phyloP scores from a whole-genome alignment of 192 early-diverging fungal genomes.

The Linnemannia exigua region DNA sequence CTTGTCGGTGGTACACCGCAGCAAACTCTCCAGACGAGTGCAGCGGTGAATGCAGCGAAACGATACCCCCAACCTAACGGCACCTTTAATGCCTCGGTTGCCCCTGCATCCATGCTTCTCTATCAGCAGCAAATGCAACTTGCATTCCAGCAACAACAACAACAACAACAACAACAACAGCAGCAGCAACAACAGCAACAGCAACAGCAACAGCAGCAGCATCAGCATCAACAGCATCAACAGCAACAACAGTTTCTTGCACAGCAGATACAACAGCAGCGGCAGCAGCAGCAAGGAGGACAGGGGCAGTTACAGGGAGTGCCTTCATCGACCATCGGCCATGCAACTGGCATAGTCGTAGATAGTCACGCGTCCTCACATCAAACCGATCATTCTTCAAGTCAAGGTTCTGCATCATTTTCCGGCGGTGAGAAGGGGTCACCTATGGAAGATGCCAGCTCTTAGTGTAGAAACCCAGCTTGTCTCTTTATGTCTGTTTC shows the following conservation, averaged over 20 bases:
- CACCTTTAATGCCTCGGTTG: background rate
- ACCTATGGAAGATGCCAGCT: constrained; percentile 7
- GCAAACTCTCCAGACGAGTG: constrained; percentile 4
- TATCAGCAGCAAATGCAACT: constrained; percentile 18
- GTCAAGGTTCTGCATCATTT: constrained; percentile 5
- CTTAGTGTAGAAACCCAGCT: background rate
- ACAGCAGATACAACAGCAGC: background rate
- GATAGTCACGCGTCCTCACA: background rate
- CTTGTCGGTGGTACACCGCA: background rate
- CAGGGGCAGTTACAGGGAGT: background rate
- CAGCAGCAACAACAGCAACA: constrained; percentile 33
- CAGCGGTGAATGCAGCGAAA: background rate
- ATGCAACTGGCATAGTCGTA: background rate
- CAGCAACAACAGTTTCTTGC: constrained; percentile 21
- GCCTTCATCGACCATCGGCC: background rate
- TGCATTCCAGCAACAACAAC: constrained; percentile 21
- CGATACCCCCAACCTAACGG: background rate
- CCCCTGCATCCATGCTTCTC: background rate
- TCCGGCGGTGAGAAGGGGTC: constrained; percentile 4
- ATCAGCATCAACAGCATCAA: constrained; percentile 25
- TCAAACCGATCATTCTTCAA: background rate
- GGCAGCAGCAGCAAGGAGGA: background rate
- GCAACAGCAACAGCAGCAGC: constrained; percentile 17
- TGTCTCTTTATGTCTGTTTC: background rate
- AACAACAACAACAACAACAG: constrained; percentile 34